Conservation (phyloP, 257 asterid species). For the Coffea canephora region DNA sequence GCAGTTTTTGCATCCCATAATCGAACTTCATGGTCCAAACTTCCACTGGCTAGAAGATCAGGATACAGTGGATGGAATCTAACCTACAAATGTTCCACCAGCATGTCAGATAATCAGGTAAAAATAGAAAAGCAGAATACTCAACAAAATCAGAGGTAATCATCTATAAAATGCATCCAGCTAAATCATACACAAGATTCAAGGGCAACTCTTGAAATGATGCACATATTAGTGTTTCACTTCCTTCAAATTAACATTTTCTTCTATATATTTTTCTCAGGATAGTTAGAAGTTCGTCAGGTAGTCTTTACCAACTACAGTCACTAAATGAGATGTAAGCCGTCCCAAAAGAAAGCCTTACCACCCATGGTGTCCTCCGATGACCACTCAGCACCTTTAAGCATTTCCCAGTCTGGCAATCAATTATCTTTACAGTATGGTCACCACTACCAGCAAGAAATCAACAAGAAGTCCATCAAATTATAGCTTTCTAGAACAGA, state of each 20-base stretch:
- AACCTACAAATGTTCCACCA: constrained; percentile 57
- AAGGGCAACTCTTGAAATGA: not conserved
- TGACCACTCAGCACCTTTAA: constrained; percentile 95
- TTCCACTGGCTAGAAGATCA: constrained; percentile 93
- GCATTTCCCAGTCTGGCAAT: constrained; percentile 88
- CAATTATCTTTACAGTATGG: constrained; percentile 93
- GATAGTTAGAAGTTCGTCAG: not conserved
- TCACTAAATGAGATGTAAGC: constrained; percentile 7
- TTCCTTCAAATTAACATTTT: not conserved
- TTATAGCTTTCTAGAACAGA: not conserved
- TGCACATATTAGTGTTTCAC: not conserved
- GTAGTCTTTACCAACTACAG: not conserved
- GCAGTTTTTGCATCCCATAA: constrained; percentile 87
- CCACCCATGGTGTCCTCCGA: constrained; percentile 99
- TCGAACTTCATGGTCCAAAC: constrained; percentile 97
- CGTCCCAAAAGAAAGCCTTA: constrained; percentile 41
- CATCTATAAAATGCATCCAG: not conserved
- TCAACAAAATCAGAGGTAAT: constrained; percentile 10
- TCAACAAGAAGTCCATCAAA: not conserved
- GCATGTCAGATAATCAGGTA: constrained; percentile 26
- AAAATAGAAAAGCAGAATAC: not conserved
- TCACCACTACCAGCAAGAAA: constrained; percentile 71
- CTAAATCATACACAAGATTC: not conserved
- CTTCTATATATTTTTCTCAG: not conserved
- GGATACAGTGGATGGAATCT: constrained; percentile 89